These are phyloP conservation scores for Gossypium gossypioides DNA, from an alignment of 441 rosid species.

Conservation along the genomic window DNA sequence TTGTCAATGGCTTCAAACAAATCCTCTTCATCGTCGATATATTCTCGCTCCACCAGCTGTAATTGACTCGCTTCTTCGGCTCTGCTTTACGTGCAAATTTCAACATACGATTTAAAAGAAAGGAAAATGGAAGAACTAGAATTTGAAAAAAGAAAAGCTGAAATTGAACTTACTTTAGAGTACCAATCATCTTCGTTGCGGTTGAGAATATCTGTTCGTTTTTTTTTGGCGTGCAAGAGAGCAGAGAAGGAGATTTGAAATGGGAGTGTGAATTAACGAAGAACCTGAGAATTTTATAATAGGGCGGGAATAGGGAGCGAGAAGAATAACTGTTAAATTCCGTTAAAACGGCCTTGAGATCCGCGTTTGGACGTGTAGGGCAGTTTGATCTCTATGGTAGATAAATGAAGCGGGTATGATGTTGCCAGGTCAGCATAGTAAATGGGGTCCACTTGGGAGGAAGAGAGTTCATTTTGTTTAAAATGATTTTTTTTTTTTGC, in stretches of 20 bases:
- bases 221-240: background rate
- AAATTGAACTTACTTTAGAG: slow-evolving; percentile 51
- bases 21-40: slow-evolving; percentile 71
- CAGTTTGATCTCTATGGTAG: background rate
- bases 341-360: background rate
- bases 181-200: slow-evolving; percentile 44
- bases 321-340: background rate
- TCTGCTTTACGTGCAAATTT: slow-evolving; percentile 28
- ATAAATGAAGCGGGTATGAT: too few relatives aligned
- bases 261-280: background rate
- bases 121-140: background rate
- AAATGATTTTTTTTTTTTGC: too few relatives aligned
- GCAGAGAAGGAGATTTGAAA: slow-evolving; percentile 11
- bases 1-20: slow-evolving; percentile 77
- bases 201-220: slow-evolving; percentile 6
- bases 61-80: slow-evolving; percentile 69
- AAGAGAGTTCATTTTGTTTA: too few relatives aligned
- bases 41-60: slow-evolving; percentile 81
- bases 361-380: background rate
- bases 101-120: background rate
- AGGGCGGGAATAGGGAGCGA: slow-evolving; percentile 33
- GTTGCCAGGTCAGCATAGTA: background rate
- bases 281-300: background rate
- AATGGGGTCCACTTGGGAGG: background rate
- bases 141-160: background rate